Percentiles rank a stretch among this genome's conserved stretches.
Evolutionary conservation across 2,329 filamentous ascomycete species (phyloP).

Genomic region (Hymenoscyphus infarciens): DNA sequence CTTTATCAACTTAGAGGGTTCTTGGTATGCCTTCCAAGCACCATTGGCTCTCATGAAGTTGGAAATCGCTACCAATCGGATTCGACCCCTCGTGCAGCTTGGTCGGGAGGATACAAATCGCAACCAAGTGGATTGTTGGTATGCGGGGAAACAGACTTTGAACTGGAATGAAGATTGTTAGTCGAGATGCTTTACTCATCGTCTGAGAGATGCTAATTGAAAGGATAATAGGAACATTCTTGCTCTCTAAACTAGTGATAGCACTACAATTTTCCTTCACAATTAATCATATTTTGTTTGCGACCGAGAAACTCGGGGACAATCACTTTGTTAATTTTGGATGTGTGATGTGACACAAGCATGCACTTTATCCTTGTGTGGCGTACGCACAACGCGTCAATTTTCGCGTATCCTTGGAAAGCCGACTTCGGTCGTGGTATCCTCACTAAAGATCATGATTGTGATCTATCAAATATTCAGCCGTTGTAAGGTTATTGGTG

Average conservation of each 20-base stretch:
- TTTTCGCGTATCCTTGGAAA: conserved; percentile 1
- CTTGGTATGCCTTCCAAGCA: not conserved
- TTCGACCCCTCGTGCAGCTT: not conserved
- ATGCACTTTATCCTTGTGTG: not conserved
- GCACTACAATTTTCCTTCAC: no score
- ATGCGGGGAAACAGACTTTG: not conserved
- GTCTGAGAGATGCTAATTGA: not conserved
- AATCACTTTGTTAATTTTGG: not conserved
- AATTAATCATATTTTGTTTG: not conserved
- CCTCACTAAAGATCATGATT: not conserved
- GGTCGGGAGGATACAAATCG: not conserved
- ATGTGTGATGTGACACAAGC: not conserved
- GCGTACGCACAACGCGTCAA: not conserved
- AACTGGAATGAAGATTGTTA: not conserved
- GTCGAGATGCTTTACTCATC: not conserved
- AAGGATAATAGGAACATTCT: not conserved
- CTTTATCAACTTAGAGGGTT: not conserved
- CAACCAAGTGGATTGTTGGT: no score
- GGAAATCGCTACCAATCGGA: not conserved
- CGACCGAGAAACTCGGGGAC: not conserved
- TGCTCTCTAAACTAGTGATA: not conserved
- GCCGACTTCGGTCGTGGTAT: not conserved
- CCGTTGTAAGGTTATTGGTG: not conserved
- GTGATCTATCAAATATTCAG: not conserved
- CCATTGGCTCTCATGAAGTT: not conserved